A percentile compares a stretch with the other conserved stretches of the same genome.
These are phyloP conservation scores for Microcyclosporella mali DNA, from an alignment of 2,329 filamentous ascomycete species.

Conservation along the genomic window DNA sequence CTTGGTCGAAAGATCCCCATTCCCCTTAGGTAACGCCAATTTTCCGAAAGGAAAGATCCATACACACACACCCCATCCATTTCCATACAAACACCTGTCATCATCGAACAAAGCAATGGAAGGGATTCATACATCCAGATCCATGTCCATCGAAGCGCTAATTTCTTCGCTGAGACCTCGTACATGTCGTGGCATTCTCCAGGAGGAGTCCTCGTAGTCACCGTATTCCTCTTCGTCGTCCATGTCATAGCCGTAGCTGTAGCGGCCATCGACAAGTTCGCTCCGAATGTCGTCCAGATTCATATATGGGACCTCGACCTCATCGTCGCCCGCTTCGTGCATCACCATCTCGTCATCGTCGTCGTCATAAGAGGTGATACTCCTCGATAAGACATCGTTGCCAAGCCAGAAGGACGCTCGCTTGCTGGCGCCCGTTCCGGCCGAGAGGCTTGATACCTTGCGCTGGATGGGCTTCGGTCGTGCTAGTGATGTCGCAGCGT, in stretches of 20 bases:
- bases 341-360: conserved; percentile 29
- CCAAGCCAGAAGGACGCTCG: conserved; percentile 86
- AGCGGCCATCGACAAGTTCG: conserved; percentile 28
- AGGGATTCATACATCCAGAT: conserved; percentile 18
- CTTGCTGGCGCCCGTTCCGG: conserved; percentile 61
- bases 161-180: conserved; percentile 30
- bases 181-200: conserved; percentile 15
- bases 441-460: conserved; percentile 27
- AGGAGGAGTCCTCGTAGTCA: conserved; percentile 11
- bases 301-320: conserved; percentile 30
- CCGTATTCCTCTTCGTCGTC: conserved; percentile 21
- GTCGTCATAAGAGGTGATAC: conserved; percentile 28
- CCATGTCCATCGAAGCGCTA: conserved; percentile 25
- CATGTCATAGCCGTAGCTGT: conserved; percentile 20
- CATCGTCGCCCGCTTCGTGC: conserved; percentile 24
- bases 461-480: conserved; percentile 30
- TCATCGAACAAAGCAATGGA: neutral
- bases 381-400: conserved; percentile 43
- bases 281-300: conserved; percentile 32
- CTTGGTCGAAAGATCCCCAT: conserved; percentile 1
- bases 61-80: neutral
- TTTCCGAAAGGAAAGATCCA: neutral
- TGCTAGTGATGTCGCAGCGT: conserved; percentile 39
- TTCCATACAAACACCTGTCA: neutral
- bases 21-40: neutral